Evolutionary conservation across 257 asterid genomes (phyloP).

Genomic region (Salvia splendens): DNA sequence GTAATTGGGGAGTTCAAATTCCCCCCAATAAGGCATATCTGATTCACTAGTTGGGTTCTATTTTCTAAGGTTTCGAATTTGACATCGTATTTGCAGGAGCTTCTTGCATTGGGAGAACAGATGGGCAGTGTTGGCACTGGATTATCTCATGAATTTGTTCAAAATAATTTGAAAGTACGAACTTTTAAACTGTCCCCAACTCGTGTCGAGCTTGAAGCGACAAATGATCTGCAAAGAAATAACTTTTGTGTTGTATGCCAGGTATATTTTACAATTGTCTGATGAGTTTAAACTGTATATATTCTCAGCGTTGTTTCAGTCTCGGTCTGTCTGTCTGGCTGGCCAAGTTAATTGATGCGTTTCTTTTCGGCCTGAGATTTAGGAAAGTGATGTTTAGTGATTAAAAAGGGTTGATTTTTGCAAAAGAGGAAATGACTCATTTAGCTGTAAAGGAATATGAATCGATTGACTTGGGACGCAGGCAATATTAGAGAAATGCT

Average conservation of each 20-base stretch:
- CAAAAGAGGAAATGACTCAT: too few species aligned
- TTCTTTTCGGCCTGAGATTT: too few species aligned
- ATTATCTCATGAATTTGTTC: constrained; percentile 53
- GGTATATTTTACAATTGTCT: constrained; percentile 40
- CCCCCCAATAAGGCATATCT: neutral
- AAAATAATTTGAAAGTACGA: constrained; percentile 52
- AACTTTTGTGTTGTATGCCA: constrained; percentile 65
- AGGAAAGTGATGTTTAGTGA: too few species aligned
- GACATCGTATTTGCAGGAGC: constrained; percentile 55
- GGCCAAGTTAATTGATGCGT: too few species aligned
- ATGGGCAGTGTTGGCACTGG: constrained; percentile 82
- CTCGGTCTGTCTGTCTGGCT: neutral
- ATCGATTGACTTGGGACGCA: too few species aligned
- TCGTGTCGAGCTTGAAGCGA: constrained; percentile 35
- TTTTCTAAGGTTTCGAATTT: constrained; percentile 1
- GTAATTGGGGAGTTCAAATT: constrained; percentile 35
- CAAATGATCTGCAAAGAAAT: too few species aligned
- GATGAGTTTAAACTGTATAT: neutral
- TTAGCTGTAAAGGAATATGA: too few species aligned
- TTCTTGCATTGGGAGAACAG: constrained; percentile 79
- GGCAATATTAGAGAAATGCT: too few species aligned
- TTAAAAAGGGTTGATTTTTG: too few species aligned
- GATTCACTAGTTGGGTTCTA: neutral
- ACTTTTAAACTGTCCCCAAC: constrained; percentile 38
- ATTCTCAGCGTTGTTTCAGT: neutral